Base-by-base conservation (phyloP, 495 filamentous ascomycete species). In the Xylaria longipes region DNA sequence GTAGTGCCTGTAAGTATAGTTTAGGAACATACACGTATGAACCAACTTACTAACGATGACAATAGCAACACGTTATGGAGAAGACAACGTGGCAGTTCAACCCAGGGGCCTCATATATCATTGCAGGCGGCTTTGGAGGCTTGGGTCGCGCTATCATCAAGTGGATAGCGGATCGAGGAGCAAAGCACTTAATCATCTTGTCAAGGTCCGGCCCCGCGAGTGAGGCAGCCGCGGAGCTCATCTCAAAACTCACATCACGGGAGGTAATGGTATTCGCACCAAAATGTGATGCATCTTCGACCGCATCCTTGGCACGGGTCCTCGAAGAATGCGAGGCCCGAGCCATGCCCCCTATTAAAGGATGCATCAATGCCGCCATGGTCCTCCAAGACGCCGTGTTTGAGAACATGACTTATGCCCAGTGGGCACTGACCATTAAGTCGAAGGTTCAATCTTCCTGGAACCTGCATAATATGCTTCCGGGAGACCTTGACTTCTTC, bases 41-140 rank as follows among this genome's bases (percentile, higher is more conserved):
- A 22, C 37, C n/a, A 39, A 27, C 43, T 25, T 43, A 27, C n/a
- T 62, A 7, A 62, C 33, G 7, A 43, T 50, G 58, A 20, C 1
- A 22, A 8, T 61, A 78, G 71, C 62, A 75, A 73, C 70, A 56
- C 25, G 31, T 76, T 48, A 4, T 74, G 20, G 39, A 73, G 39
- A 60, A 64, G n/a, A 65, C 69, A 25, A 6, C 70, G 5, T 80
- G 78, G 70, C 52, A 39, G 41, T 71, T 82, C 60, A 74, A 78
- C 22, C 57, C 77, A 0, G 73, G 86, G 35, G 83, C 81, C 1
- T 80, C 84, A 1, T 91, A 90, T 67, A 70, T 92, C 8, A 72
- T 92, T 6, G 82, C 84, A 9, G 87, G 90, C 17, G 87, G 89
- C 29, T 78, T 87, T 5, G 86, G 88, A 4, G 90, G 88, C 3